Evolutionary conservation across 257 asterid genomes (phyloP), one percentile per base, ranked within the genome.

Genomic region (Lavandula angustifolia): DNA sequence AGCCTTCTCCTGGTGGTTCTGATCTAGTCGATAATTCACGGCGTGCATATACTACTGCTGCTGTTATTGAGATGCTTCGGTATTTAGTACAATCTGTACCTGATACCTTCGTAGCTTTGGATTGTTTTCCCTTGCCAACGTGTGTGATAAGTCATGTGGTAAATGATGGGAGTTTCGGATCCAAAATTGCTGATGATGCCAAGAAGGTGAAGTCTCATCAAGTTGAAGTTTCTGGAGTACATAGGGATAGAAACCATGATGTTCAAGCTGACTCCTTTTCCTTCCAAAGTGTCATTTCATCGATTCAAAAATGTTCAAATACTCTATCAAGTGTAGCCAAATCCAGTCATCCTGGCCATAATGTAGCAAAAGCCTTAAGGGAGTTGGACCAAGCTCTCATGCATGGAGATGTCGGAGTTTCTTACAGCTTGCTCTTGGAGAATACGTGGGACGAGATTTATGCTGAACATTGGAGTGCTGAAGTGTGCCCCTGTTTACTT

Each of bases 41-140:
- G 52, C 85, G 86, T 76, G 98, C 99, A 18, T 94, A 94, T 71
- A 87, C 96, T 6, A 84, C 74, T 46, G 81, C 96, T 54, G 98
- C 99, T 80, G 95, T 94, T 77, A 88, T 83, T 73, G 99, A 94
- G 88, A 88, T 91, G 98, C 89, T 94, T 75, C 96, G 95, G 46
- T 94, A 90, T 78, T 77, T 94, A 67, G 80, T 94, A 75, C 80
- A 87, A 68, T 84, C 95, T 54, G 98, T 91, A 42, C 99, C 99
- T 40, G 98, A 94, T 80, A 86, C 98, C 55, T 91, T 94, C 79
- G 95, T 94, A 65, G 96, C 95, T 61, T 78, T 91, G 80, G 96
- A 94, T 71, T 88, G 91, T 83, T 88, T 94, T 73, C 98, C 95
- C 68, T 68, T 89, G 83, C 97, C 96, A 13, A 66, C 56, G 12